Base-by-base conservation (phyloP, 176 grass and related monocot genomes). In the Zea mays region DNA sequence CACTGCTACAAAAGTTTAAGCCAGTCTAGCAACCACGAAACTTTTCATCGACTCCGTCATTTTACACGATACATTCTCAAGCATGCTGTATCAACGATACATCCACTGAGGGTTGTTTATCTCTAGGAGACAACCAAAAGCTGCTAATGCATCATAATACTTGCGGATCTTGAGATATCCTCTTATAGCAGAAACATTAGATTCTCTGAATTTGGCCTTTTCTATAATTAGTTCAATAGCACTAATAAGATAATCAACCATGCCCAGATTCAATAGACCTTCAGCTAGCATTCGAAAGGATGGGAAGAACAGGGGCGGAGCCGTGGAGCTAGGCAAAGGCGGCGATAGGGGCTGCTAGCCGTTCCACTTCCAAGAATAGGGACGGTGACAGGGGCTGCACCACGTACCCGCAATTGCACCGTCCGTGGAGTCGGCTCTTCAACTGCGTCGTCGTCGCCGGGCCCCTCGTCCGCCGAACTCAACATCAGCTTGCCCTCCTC, bases 281-380 rank as follows among this genome's bases (percentile, higher is more conserved):
- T 97, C 91, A 27, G 86, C 84, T 68, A 97, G 79, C 84, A 91
- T 93, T 6, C 67, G 74, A 66, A 97, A 97, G 13, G 91, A 90
- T 27, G 87, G n/a, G n/a, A n/a, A n/a, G n/a, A n/a, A n/a, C n/a
- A n/a, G n/a, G n/a, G n/a, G n/a, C n/a, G n/a, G n/a, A n/a, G n/a
- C n/a, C n/a, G n/a, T n/a, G n/a, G n/a, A n/a, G n/a, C n/a, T n/a
- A n/a, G n/a, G n/a, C n/a, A n/a, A n/a, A n/a, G n/a, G n/a, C n/a
- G n/a, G n/a, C n/a, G n/a, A n/a, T n/a, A n/a, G n/a, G n/a, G n/a
- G n/a, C n/a, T n/a, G n/a, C n/a, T n/a, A n/a, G n/a, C n/a, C n/a
- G n/a, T n/a, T n/a, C n/a, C n/a, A n/a, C n/a, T n/a, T n/a, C n/a
- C n/a, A n/a, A n/a, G n/a, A n/a, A n/a, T n/a, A n/a, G n/a, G n/a